Evolutionary conservation across 1,139 yeast species (phyloP).

Genomic region (Pichia sp.): DNA sequence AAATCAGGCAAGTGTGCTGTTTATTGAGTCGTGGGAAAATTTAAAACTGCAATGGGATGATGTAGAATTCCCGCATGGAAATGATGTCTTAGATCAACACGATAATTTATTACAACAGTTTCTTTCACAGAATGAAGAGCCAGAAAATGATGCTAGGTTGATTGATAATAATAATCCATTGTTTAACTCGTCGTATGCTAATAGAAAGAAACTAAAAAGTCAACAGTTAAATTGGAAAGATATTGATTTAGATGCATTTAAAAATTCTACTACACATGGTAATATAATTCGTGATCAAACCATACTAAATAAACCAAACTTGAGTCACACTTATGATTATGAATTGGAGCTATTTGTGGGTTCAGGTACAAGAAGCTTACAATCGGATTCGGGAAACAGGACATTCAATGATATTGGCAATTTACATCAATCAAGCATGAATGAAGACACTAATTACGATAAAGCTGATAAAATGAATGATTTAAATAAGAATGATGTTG

Average conservation of each 20-base stretch:
- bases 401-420: neutral
- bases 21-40: conserved; percentile 33
- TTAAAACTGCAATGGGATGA: conserved; percentile 35
- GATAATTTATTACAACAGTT: conserved; percentile 25
- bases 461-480: neutral
- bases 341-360: neutral
- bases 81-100: conserved; percentile 11
- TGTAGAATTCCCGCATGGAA: conserved; percentile 26
- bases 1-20: conserved; percentile 31
- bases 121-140: conserved; percentile 22
- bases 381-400: neutral
- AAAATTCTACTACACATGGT: neutral
- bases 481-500: neutral
- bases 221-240: conserved; percentile 32
- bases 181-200: conserved; percentile 25
- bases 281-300: conserved; percentile 20
- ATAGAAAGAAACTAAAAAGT: conserved; percentile 23
- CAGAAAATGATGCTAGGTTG: conserved; percentile 21
- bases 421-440: neutral
- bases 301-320: conserved; percentile 17
- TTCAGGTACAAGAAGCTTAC: neutral
- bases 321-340: conserved; percentile 3
- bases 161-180: conserved; percentile 22
- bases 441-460: neutral
- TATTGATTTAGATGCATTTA: conserved; percentile 28